Evolutionary conservation across 1,284 basidiomycete species (phyloP), one percentile per base, ranked within the genome.

Genomic region (Neolentinus lepideus): DNA sequence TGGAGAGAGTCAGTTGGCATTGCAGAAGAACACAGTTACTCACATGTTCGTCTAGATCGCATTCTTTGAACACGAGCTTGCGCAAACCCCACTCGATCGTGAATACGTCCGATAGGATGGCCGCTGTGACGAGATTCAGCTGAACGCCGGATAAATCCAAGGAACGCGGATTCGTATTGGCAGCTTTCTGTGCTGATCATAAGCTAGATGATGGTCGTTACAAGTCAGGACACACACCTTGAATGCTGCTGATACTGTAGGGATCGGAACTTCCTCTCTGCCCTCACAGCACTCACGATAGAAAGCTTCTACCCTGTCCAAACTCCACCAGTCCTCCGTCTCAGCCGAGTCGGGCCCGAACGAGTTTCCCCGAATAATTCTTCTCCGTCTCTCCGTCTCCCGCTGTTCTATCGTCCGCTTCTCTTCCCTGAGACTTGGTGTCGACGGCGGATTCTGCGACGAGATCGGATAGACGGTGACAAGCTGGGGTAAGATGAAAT

Each of bases 31-130:
- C 48, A 50, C 56, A n/a, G 38, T 4, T 16, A 43, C 81, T 58
- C 62, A 92, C 91, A 56, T 81, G 77, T 54, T 96, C 92, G 57
- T 90, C 86, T 46, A 96, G 69, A 70, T 86, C 80, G 68, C 89
- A 87, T 70, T 92, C 85, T 55, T 90, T 84, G 57, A 95, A 79
- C 0, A 88, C 84, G 24, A 95, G 71, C 62, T 92, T 93, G 35
- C 85, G 77, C 21, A 96, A 74, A 0, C 92, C 92, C 88, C 92
- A 96, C 67, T 95, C 92, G 58, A 95, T 86, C 6, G 84, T 84
- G 58, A 97, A 84, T 11, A 96, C 83, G 69, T 96, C 94, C 0
- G 94, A 89, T 22, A 98, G 75, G 11, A 92, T 85, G 25, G 88
- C 84, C 0, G 91, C 88, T 0, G 83, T 77, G 2, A 85, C 79